These are phyloP conservation scores for Myriosclerotinia duriaeana DNA, from an alignment of 2,329 filamentous ascomycete species.

Conservation along the genomic window DNA sequence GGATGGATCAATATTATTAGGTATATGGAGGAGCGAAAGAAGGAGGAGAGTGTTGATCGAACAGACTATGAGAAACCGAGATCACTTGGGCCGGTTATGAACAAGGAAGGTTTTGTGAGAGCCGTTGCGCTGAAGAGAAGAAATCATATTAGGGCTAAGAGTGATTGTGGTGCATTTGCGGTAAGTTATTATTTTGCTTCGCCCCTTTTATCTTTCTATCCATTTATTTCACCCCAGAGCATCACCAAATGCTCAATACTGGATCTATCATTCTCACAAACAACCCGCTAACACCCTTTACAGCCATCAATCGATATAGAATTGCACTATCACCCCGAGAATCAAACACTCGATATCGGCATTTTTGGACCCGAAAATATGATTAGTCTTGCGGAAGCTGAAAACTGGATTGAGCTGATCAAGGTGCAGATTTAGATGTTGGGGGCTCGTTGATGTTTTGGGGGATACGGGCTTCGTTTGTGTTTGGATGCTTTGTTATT, in stretches of 20 bases:
- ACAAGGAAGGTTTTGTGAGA: slow-evolving; percentile 4
- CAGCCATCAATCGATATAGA: slow-evolving; percentile 41
- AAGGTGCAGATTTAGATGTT: not conserved
- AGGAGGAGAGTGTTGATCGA: not conserved
- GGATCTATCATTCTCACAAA: too few species aligned
- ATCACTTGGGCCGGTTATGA: not conserved
- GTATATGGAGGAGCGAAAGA: not conserved
- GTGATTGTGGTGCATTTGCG: slow-evolving; percentile 29
- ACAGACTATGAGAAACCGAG: too few species aligned
- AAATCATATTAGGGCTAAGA: not conserved
- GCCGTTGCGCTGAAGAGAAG: not conserved
- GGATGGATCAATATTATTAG: slow-evolving; percentile 80
- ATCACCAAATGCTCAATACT: too few species aligned
- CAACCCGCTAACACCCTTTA: not conserved
- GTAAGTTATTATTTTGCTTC: slow-evolving; percentile 29
- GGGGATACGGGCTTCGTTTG: not conserved
- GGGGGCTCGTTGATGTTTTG: too few species aligned
- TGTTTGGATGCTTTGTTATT: too few species aligned
- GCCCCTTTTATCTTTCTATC: not conserved
- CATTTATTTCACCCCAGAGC: not conserved
- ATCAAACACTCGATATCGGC: slow-evolving; percentile 35
- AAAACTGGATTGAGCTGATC: slow-evolving; percentile 16
- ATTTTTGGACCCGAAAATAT: slow-evolving; percentile 36
- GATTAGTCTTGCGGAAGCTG: slow-evolving; percentile 31
- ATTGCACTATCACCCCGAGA: slow-evolving; percentile 31